Conservation (phyloP, 164 flowering plant genomes). For the Houttuynia cordata region DNA sequence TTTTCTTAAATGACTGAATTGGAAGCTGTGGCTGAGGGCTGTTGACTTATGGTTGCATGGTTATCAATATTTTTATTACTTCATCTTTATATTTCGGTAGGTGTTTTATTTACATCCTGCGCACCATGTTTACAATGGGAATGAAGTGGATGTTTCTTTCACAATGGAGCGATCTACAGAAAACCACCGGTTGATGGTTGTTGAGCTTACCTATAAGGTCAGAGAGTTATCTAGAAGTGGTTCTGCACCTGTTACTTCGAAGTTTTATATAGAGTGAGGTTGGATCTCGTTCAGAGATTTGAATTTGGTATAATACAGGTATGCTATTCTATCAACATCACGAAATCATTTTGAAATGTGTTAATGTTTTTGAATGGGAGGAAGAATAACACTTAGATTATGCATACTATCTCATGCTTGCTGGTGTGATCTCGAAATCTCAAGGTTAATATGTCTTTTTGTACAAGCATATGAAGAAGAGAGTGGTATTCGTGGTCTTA, state of each 20-base stretch:
- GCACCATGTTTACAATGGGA: conserved; percentile 34
- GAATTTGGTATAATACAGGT: conserved; percentile 4
- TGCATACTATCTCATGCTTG: too few relatives aligned
- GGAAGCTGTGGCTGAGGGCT: too few relatives aligned
- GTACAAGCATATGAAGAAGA: too few relatives aligned
- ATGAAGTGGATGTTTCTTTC: conserved; percentile 38
- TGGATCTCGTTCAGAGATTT: neutral
- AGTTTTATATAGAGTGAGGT: conserved; percentile 68
- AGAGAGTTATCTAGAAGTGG: conserved; percentile 37
- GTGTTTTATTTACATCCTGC: conserved; percentile 76
- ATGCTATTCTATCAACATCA: neutral
- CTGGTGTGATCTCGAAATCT: too few relatives aligned
- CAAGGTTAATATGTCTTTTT: too few relatives aligned
- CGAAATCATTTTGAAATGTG: neutral
- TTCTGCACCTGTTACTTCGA: conserved; percentile 33
- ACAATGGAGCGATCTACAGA: conserved; percentile 72
- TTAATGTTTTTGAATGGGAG: too few relatives aligned
- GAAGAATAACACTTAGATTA: too few relatives aligned
- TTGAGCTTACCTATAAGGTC: conserved; percentile 53
- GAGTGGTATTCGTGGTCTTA: too few relatives aligned
- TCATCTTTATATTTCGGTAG: conserved; percentile 31
- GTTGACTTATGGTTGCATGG: too few relatives aligned
- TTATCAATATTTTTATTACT: conserved; percentile 14
- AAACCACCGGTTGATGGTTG: conserved; percentile 85
- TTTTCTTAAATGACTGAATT: too few relatives aligned